Evolutionary conservation across 1,139 yeast genomes (phyloP).

Genomic region (Debaryomyces singareniensis): DNA sequence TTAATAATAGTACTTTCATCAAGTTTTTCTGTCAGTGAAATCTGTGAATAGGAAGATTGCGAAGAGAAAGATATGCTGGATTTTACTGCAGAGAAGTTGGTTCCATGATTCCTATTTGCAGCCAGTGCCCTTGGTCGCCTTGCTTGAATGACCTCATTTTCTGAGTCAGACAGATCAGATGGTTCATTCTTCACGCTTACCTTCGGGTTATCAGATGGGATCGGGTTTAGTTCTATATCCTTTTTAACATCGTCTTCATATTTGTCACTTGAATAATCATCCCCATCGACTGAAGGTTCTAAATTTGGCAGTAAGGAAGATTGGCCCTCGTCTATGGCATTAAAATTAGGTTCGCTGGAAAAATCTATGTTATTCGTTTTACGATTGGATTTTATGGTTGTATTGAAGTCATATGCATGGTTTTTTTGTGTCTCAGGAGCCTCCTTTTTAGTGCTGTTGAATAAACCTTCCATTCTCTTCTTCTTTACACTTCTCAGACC

Average conservation of each 20-base stretch:
- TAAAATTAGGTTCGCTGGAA: neutral
- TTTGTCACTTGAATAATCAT: slow-evolving; percentile 9
- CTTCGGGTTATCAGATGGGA: neutral
- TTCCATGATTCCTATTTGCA: slow-evolving; percentile 16
- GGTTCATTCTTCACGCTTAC: neutral
- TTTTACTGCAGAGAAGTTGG: slow-evolving; percentile 17
- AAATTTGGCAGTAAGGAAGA: neutral
- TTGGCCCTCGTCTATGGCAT: neutral
- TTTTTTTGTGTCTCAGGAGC: too few species aligned
- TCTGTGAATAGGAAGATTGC: slow-evolving; percentile 12
- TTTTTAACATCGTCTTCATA: slow-evolving; percentile 10
- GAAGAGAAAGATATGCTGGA: slow-evolving; percentile 18
- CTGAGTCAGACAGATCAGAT: slow-evolving; percentile 30
- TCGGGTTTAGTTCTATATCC: too few species aligned
- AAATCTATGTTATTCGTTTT: too few species aligned
- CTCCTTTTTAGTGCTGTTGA: slow-evolving; percentile 4
- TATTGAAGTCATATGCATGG: too few species aligned
- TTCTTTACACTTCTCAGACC: slow-evolving; percentile 11
- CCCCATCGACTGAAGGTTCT: slow-evolving; percentile 5
- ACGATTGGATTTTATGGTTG: too few species aligned
- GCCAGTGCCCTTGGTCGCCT: slow-evolving; percentile 40
- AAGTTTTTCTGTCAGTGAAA: slow-evolving; percentile 35
- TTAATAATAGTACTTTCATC: slow-evolving; percentile 38
- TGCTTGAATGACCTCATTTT: slow-evolving; percentile 47
- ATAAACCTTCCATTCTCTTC: too few species aligned